A percentile compares a stretch with the other conserved stretches of the same genome.
These are phyloP conservation scores for Zalaria obscura DNA, from an alignment of 2,329 filamentous ascomycete genomes.

Conservation along the genomic window DNA sequence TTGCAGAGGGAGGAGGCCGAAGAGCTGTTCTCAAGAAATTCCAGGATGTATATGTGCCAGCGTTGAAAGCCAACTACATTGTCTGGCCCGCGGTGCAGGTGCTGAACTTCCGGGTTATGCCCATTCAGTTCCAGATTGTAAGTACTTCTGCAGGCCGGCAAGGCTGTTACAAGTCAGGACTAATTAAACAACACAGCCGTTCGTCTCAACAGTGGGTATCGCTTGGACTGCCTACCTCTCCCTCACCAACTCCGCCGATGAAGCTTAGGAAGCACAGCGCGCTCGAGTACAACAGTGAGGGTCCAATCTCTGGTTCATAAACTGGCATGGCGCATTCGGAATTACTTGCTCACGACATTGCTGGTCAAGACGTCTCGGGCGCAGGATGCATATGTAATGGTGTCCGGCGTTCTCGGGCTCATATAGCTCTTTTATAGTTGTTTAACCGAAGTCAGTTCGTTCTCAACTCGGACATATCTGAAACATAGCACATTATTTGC, in stretches of 20 bases:
- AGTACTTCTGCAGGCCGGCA: constrained; percentile 25
- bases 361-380: too few species aligned
- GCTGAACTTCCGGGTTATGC: constrained; percentile 90
- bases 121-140: constrained; percentile 91
- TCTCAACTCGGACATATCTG: too few species aligned
- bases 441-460: too few species aligned
- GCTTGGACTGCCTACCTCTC: constrained; percentile 97
- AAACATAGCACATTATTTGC: background rate
- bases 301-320: too few species aligned
- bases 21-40: constrained; percentile 73
- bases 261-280: constrained; percentile 24
- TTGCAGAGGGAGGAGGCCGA: constrained; percentile 81
- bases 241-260: constrained; percentile 74
- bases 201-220: constrained; percentile 90
- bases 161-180: background rate
- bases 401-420: too few species aligned
- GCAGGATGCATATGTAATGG: too few species aligned
- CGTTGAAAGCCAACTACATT: constrained; percentile 88
- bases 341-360: too few species aligned
- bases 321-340: too few species aligned
- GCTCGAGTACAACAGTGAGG: too few species aligned
- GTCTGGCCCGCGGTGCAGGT: constrained; percentile 94
- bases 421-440: too few species aligned
- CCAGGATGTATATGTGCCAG: constrained; percentile 83
- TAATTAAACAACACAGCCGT: constrained; percentile 47